phyloP scores from a whole-genome alignment of 1,284 basidiomycete species.

The Filobasidium uniguttulatum region DNA sequence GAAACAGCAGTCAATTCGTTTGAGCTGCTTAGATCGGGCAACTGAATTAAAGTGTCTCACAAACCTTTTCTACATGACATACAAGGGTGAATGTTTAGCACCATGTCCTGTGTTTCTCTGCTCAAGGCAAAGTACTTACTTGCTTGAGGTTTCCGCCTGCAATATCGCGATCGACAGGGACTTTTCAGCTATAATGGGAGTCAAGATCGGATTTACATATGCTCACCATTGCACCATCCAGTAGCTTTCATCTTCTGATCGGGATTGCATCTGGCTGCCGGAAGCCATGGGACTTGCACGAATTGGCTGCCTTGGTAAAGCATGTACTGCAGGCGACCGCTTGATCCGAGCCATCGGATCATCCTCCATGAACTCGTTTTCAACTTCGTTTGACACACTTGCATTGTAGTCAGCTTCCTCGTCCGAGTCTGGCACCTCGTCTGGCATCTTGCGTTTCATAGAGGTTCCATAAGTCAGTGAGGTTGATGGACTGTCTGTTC shows the following conservation, averaged over 20 bases:
- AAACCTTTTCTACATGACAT: constrained; percentile 1
- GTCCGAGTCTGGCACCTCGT: constrained; percentile 13
- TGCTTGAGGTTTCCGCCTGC: constrained; percentile 34
- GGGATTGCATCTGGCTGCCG: not conserved
- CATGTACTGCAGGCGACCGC: no score
- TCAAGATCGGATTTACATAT: no score
- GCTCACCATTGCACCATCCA: constrained; percentile 34
- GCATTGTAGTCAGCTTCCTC: constrained; percentile 10
- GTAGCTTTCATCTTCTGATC: constrained; percentile 16
- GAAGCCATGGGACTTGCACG: no score
- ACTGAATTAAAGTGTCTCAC: no score
- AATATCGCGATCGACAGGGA: not conserved
- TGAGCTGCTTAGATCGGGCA: no score
- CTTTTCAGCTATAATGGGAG: not conserved
- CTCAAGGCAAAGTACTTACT: constrained; percentile 26
- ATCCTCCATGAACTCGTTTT: constrained; percentile 4
- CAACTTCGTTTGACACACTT: not conserved
- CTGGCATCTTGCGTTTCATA: constrained; percentile 10
- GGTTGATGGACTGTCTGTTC: no score
- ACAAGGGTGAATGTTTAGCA: not conserved
- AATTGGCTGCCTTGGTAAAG: no score
- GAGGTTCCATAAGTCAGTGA: no score
- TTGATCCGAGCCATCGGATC: constrained; percentile 8
- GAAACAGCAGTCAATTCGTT: not conserved
- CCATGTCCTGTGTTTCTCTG: not conserved